Evolutionary conservation across 1,139 yeast genomes (phyloP).

Genomic region (Arxiozyma telluris): DNA sequence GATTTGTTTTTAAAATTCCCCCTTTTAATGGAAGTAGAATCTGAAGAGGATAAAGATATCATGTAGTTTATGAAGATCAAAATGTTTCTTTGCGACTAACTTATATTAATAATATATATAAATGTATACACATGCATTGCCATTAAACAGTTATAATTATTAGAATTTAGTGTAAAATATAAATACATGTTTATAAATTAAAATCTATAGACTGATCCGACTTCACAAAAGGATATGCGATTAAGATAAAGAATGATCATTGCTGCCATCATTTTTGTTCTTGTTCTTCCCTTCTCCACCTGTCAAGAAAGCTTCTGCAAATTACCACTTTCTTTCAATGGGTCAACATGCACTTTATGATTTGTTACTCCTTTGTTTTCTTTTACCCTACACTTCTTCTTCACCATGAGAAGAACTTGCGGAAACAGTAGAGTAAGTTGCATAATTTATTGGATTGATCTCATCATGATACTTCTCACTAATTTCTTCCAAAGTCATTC

Average conservation of each 20-base stretch:
- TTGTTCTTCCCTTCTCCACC: not conserved
- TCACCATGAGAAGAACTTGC: not conserved
- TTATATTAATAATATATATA: too few species aligned
- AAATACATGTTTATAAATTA: not conserved
- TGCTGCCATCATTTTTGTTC: not conserved
- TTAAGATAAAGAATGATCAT: too few species aligned
- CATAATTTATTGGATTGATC: slow-evolving; percentile 33
- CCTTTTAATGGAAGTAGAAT: too few species aligned
- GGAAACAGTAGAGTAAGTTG: slow-evolving; percentile 1
- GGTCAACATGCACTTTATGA: not conserved
- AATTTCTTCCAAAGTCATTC: slow-evolving; percentile 77
- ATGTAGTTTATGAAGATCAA: too few species aligned
- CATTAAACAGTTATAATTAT: too few species aligned
- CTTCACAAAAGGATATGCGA: not conserved
- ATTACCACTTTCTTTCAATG: not conserved
- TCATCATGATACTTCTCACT: slow-evolving; percentile 74
- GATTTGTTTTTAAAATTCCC: too few species aligned
- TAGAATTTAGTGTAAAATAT: too few species aligned
- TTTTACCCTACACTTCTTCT: not conserved
- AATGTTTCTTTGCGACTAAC: too few species aligned
- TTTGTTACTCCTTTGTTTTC: not conserved
- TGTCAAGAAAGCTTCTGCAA: too few species aligned
- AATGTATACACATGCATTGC: too few species aligned
- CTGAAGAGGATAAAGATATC: too few species aligned
- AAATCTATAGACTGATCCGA: not conserved